These are phyloP conservation scores for Aureobasidium subglaciale DNA, from an alignment of 2,329 filamentous ascomycete species.

Conservation along the genomic window DNA sequence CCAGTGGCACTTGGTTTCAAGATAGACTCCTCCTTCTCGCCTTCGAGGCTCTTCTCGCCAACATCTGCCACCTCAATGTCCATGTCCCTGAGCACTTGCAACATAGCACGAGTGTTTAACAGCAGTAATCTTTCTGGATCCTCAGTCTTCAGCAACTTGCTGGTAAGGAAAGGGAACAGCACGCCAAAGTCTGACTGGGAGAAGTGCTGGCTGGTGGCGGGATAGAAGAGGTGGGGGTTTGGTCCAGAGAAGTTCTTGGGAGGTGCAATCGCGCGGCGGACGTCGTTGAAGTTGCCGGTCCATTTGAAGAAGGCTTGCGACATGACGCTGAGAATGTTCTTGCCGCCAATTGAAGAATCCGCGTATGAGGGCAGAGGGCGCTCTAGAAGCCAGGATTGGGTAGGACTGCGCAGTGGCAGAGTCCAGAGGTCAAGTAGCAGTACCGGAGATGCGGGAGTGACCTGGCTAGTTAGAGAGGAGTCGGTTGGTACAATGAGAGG, in stretches of 20 bases:
- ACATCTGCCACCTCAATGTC: conserved; percentile 37
- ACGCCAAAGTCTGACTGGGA: conserved; percentile 79
- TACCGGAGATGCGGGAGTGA: conserved; percentile 59
- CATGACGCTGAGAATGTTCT: conserved; percentile 61
- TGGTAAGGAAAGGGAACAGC: conserved; percentile 63
- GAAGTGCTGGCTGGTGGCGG: conserved; percentile 66
- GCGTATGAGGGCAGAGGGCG: conserved; percentile 66
- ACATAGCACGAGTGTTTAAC: conserved; percentile 72
- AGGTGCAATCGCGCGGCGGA: conserved; percentile 53
- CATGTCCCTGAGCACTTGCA: conserved; percentile 58
- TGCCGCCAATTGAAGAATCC: conserved; percentile 43
- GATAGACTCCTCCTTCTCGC: conserved; percentile 24
- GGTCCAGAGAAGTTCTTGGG: conserved; percentile 21
- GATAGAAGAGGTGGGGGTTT: conserved; percentile 65
- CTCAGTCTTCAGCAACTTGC: conserved; percentile 49
- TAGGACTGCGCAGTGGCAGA: conserved; percentile 59
- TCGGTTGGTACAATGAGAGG: conserved; percentile 56
- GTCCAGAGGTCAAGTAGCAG: conserved; percentile 77
- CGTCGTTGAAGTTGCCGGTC: conserved; percentile 63
- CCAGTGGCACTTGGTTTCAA: conserved; percentile 11
- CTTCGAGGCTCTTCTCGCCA: conserved; percentile 34
- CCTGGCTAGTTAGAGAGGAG: conserved; percentile 52
- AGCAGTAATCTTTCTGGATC: conserved; percentile 72
- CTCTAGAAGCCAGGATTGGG: conserved; percentile 58
- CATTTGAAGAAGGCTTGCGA: conserved; percentile 75